Conservation (phyloP, 805 yeast genomes). For the Saturnispora halmiae region DNA sequence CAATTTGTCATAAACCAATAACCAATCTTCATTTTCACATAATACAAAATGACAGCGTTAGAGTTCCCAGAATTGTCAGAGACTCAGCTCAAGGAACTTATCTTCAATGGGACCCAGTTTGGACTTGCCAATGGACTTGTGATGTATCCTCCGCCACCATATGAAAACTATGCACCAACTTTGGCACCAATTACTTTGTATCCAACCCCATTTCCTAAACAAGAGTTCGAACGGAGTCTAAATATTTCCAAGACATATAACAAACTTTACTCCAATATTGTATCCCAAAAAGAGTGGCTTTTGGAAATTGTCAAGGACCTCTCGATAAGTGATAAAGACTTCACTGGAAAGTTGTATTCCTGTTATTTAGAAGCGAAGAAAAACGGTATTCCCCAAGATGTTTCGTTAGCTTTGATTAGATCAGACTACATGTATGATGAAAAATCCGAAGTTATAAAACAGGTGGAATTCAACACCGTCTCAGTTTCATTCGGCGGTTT, state of each 20-base stretch:
- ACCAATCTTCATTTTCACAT: not conserved
- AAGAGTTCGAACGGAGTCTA: conserved; percentile 57
- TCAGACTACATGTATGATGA: conserved; percentile 75
- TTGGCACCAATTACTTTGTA: conserved; percentile 83
- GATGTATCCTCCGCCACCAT: conserved; percentile 61
- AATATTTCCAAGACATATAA: conserved; percentile 62
- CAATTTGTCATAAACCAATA: not conserved
- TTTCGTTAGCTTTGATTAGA: conserved; percentile 77
- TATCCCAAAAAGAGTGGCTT: conserved; percentile 56
- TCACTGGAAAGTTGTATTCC: conserved; percentile 72
- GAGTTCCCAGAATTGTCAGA: conserved; percentile 16
- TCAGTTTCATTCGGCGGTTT: conserved; percentile 94
- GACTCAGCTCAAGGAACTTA: conserved; percentile 10
- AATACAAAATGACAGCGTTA: not conserved
- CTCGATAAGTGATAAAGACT: conserved; percentile 55
- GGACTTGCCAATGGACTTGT: conserved; percentile 68
- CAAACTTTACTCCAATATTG: conserved; percentile 62
- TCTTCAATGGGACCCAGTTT: conserved; percentile 52
- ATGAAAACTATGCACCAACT: conserved; percentile 34
- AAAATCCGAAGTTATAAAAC: conserved; percentile 56
- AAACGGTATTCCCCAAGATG: conserved; percentile 48
- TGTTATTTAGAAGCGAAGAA: conserved; percentile 43
- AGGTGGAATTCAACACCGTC: conserved; percentile 93
- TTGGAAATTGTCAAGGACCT: conserved; percentile 43
- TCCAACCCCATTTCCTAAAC: conserved; percentile 80